Conservation (phyloP, 164 flowering plant genomes). For the Buxus sempervirens region DNA sequence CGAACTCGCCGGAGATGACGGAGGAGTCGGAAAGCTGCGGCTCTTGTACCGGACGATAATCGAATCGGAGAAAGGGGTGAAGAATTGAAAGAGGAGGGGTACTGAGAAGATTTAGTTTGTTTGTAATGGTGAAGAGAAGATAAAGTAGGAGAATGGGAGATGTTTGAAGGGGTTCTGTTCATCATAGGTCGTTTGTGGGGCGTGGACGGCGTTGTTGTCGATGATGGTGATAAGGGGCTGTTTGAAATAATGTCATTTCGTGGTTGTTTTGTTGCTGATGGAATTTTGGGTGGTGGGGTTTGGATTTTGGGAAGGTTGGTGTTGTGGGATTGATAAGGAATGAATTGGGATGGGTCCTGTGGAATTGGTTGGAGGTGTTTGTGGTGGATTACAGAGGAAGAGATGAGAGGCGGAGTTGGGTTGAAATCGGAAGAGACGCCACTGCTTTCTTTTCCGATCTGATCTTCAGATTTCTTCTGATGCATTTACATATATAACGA, state of each 20-base stretch:
- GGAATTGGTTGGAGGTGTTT: slow-evolving; percentile 18
- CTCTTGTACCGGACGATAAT: slow-evolving; percentile 18
- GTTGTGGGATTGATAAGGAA: too few species aligned
- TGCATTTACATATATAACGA: slow-evolving; percentile 30
- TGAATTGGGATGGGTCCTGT: background rate
- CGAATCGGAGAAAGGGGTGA: slow-evolving; percentile 18
- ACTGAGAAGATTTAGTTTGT: background rate
- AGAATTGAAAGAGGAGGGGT: slow-evolving; percentile 4
- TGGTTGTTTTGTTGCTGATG: slow-evolving; percentile 8
- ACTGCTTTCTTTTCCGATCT: slow-evolving; percentile 72
- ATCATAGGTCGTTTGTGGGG: slow-evolving; percentile 52
- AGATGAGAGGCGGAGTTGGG: slow-evolving; percentile 23
- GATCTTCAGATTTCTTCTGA: slow-evolving; percentile 65
- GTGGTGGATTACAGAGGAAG: slow-evolving; percentile 22
- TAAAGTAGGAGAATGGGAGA: slow-evolving; percentile 43
- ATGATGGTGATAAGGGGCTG: slow-evolving; percentile 3
- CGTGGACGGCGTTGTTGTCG: slow-evolving; percentile 22
- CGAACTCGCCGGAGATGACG: slow-evolving; percentile 30
- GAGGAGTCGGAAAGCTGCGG: slow-evolving; percentile 27
- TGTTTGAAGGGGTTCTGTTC: slow-evolving; percentile 21
- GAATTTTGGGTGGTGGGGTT: slow-evolving; percentile 4
- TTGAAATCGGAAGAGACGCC: slow-evolving; percentile 75
- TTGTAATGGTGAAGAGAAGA: slow-evolving; percentile 24
- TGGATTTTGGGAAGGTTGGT: slow-evolving; percentile 2
- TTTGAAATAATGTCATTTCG: too few species aligned